Percentiles rank a stretch among this genome's conserved stretches.
Evolutionary conservation across 2,329 filamentous ascomycete species (phyloP).

Genomic region (Hypoxylon sp.): DNA sequence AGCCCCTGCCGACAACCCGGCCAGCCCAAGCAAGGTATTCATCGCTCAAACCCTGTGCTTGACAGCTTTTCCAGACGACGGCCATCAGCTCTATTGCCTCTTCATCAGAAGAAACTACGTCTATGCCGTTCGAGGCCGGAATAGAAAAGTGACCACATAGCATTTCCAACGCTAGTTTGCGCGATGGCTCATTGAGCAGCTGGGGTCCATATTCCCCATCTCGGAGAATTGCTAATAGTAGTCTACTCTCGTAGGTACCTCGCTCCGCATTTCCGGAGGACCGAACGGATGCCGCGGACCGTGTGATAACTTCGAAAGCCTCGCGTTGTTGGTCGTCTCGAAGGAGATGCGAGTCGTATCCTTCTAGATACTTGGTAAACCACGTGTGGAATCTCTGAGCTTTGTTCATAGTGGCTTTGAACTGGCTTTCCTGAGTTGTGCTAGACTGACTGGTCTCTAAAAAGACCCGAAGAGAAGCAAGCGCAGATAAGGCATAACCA

Average conservation of each 20-base stretch:
- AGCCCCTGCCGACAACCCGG: conserved; percentile 82
- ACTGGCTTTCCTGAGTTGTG: conserved; percentile 85
- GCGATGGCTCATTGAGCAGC: conserved; percentile 74
- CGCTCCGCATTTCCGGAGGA: conserved; percentile 73
- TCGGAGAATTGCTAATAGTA: conserved; percentile 80
- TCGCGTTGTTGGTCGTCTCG: conserved; percentile 56
- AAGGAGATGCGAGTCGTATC: conserved; percentile 65
- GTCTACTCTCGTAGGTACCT: conserved; percentile 76
- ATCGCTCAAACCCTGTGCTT: conserved; percentile 66
- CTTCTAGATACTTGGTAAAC: conserved; percentile 74
- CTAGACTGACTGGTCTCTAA: conserved; percentile 77
- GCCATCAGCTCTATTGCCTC: conserved; percentile 68
- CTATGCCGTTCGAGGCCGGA: conserved; percentile 64
- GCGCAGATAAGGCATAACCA: conserved; percentile 78
- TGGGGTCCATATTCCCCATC: conserved; percentile 70
- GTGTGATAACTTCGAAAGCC: conserved; percentile 72
- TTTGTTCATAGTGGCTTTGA: conserved; percentile 77
- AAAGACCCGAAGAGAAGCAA: conserved; percentile 81
- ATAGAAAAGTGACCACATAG: conserved; percentile 78
- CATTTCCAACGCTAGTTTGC: conserved; percentile 73
- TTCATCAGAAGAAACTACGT: conserved; percentile 73
- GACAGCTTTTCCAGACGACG: conserved; percentile 79
- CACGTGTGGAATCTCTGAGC: conserved; percentile 79
- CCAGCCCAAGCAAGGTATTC: conserved; percentile 87
- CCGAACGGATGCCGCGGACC: conserved; percentile 72